Conservation (phyloP, 1,139 yeast genomes). For the Taphrina communis region DNA sequence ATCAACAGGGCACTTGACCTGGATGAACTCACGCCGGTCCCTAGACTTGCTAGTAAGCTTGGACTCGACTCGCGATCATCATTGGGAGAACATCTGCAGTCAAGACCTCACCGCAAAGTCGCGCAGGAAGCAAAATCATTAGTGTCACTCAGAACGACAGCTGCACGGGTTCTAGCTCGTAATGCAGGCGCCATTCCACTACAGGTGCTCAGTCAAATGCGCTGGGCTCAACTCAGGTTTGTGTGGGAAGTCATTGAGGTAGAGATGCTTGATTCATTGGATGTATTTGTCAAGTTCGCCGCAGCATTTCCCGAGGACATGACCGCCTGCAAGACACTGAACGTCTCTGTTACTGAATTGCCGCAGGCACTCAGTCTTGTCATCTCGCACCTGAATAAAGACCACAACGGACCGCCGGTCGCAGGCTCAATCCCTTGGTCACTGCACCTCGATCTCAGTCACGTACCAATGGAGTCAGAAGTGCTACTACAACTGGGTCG, state of each 20-base stretch:
- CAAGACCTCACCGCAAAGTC: neutral
- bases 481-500: constrained; percentile 27
- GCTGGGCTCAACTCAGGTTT: constrained; percentile 1
- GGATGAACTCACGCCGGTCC: neutral
- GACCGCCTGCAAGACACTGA: neutral
- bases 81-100: constrained; percentile 1
- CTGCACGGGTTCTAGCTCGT: constrained; percentile 1
- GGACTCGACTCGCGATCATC: neutral
- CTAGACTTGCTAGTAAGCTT: neutral
- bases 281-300: constrained; percentile 17
- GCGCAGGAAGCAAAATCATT: constrained; percentile 1
- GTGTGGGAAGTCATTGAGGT: constrained; percentile 7
- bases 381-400: neutral
- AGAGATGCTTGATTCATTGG: constrained; percentile 15
- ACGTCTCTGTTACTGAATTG: neutral
- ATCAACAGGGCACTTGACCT: constrained; percentile 9
- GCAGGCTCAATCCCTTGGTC: constrained; percentile 11
- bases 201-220: constrained; percentile 1
- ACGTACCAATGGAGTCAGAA: constrained; percentile 18
- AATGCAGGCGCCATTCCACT: neutral
- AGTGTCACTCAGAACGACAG: constrained; percentile 1
- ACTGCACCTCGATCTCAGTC: constrained; percentile 22
- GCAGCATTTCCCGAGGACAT: constrained; percentile 18
- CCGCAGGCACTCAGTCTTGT: neutral
- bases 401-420: too few species aligned